phyloP scores from a whole-genome alignment of 2,329 filamentous ascomycete genomes.

The Fonsecaea nubica region DNA sequence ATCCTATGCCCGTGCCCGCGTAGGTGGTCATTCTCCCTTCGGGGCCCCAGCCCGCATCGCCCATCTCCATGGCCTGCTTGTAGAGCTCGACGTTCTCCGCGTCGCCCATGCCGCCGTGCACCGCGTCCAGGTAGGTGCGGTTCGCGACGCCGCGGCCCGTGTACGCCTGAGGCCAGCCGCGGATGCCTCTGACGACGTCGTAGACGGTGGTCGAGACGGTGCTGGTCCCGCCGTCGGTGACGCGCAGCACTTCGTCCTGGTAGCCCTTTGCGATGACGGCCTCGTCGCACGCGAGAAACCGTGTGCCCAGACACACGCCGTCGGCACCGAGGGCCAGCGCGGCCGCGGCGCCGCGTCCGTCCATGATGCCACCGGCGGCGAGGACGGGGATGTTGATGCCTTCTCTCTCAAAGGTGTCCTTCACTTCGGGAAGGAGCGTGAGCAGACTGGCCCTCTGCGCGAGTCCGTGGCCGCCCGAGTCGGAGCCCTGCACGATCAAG shows the following conservation, averaged over 20 bases:
- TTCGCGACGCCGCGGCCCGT: constrained; percentile 67
- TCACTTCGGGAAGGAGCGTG: constrained; percentile 59
- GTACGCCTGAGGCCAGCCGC: constrained; percentile 64
- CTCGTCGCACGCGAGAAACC: constrained; percentile 63
- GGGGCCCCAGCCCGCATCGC: constrained; percentile 61
- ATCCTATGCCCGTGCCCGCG: constrained; percentile 66
- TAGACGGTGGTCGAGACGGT: constrained; percentile 61
- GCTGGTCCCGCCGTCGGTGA: constrained; percentile 58
- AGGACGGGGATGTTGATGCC: constrained; percentile 52
- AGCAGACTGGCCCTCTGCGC: constrained; percentile 55
- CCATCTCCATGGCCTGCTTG: constrained; percentile 57
- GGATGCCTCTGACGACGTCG: constrained; percentile 62
- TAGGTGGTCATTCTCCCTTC: constrained; percentile 66
- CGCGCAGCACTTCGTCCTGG: constrained; percentile 55
- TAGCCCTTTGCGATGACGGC: constrained; percentile 59
- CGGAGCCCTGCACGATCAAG: constrained; percentile 60
- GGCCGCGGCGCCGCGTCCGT: constrained; percentile 60
- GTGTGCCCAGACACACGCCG: constrained; percentile 67
- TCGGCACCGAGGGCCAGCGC: constrained; percentile 59
- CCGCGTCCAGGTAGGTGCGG: constrained; percentile 55
- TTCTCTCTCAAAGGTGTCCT: constrained; percentile 47
- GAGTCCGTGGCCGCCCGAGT: constrained; percentile 62
- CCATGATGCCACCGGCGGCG: constrained; percentile 61
- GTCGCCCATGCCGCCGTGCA: constrained; percentile 45
- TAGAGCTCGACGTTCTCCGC: constrained; percentile 53